Conservation (phyloP, 495 filamentous ascomycete species). For the Letharia columbiana region DNA sequence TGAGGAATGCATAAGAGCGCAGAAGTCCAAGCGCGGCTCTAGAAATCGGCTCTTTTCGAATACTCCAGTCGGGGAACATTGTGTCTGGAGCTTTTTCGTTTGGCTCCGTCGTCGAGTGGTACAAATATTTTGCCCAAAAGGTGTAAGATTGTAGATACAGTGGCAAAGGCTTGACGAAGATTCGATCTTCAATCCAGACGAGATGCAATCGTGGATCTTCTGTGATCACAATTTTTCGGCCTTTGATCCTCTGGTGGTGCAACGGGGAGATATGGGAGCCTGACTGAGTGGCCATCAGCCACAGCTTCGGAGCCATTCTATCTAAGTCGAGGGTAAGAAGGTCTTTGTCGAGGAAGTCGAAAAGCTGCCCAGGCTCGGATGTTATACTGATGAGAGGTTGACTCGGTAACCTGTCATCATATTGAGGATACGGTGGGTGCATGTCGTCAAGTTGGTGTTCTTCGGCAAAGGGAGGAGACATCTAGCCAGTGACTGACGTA, state of each 20-base stretch:
- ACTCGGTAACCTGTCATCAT: neutral
- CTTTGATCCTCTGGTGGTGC: constrained; percentile 35
- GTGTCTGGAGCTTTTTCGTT: too few species aligned
- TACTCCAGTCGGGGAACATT: too few species aligned
- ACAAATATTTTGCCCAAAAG: constrained; percentile 35
- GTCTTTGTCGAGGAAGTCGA: neutral
- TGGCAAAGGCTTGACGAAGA: constrained; percentile 53
- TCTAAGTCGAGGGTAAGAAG: neutral
- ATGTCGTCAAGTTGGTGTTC: neutral
- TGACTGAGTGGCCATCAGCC: constrained; percentile 5
- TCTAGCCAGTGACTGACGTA: too few species aligned
- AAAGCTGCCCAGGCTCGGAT: neutral
- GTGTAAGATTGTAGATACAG: constrained; percentile 36
- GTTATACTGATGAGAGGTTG: neutral
- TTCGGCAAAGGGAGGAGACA: neutral
- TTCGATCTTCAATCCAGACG: constrained; percentile 42
- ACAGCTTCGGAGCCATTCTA: neutral
- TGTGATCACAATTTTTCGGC: constrained; percentile 38
- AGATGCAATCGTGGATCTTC: constrained; percentile 48
- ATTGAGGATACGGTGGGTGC: neutral
- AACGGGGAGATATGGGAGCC: constrained; percentile 25
- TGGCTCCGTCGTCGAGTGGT: too few species aligned
- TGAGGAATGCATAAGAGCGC: too few species aligned
- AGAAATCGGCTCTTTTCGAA: too few species aligned
- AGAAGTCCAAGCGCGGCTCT: too few species aligned